A percentile compares a stretch with the other conserved stretches of the same genome.
These are phyloP conservation scores for Paramecium octaurelia DNA, from an alignment of 73 alveolate genomes.

Conservation along the genomic window DNA sequence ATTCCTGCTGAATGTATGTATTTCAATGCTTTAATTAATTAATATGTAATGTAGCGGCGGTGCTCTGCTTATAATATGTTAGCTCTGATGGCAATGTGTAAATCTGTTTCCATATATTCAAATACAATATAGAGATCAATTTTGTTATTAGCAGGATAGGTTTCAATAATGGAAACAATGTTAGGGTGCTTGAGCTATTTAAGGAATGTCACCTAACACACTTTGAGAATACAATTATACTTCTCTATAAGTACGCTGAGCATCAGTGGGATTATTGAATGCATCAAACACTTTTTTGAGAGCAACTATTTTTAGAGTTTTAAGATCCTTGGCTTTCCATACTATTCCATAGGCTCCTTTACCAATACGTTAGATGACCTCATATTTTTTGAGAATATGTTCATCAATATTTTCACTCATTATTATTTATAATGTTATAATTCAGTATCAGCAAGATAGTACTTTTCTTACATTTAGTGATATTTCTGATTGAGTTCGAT, in stretches of 20 bases:
- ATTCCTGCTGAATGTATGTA: constrained; percentile 79
- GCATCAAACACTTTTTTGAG: constrained; percentile 88
- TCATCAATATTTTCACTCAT: constrained; percentile 86
- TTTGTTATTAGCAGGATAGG: constrained; percentile 75
- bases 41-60: constrained; percentile 67
- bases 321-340: constrained; percentile 91
- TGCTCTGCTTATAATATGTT: constrained; percentile 74
- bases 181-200: constrained; percentile 79
- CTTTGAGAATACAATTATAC: constrained; percentile 52
- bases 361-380: constrained; percentile 76
- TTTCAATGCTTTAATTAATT: constrained; percentile 75
- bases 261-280: constrained; percentile 84
- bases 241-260: constrained; percentile 91
- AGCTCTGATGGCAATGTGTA: constrained; percentile 77
- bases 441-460: constrained; percentile 44
- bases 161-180: constrained; percentile 69
- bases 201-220: constrained; percentile 73
- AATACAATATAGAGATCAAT: constrained; percentile 70
- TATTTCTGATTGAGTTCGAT: not conserved
- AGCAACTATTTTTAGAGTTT: constrained; percentile 67
- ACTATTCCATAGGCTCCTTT: constrained; percentile 94
- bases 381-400: constrained; percentile 78
- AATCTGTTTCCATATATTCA: constrained; percentile 86
- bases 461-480: constrained; percentile 5
- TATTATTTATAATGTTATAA: constrained; percentile 37